Conservation (phyloP, 129 eudicot species). For the Chrysanthemum lavandulifolium region DNA sequence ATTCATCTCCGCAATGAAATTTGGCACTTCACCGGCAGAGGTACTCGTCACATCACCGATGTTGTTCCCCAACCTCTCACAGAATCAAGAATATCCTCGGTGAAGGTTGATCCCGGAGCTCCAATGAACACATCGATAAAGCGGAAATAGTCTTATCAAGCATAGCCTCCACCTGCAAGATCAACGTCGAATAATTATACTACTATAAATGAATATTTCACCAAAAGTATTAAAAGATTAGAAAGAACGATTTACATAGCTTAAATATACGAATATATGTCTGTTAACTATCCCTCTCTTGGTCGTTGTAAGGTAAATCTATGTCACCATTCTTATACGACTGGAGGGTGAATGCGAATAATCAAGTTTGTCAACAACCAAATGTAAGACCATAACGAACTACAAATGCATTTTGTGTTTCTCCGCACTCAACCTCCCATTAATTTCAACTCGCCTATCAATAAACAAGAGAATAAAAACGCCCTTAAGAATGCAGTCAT, state of each 20-base stretch:
- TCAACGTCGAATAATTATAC: conserved; percentile 1
- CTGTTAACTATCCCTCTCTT: no score
- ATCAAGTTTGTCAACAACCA: background rate
- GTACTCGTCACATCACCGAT: conserved; percentile 78
- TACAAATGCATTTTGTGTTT: background rate
- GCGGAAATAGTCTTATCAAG: conserved; percentile 93
- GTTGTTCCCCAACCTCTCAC: conserved; percentile 90
- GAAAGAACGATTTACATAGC: background rate
- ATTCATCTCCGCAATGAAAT: conserved; percentile 89
- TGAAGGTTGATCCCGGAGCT: conserved; percentile 35
- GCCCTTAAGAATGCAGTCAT: background rate
- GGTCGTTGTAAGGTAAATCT: no score
- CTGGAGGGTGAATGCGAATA: no score
- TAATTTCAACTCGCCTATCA: background rate
- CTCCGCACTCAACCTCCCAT: background rate
- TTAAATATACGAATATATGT: background rate
- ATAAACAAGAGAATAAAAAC: background rate
- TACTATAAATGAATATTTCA: conserved; percentile 6
- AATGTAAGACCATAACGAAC: background rate
- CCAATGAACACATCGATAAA: conserved; percentile 83
- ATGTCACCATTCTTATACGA: no score
- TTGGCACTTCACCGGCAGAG: conserved; percentile 79
- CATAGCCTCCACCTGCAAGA: conserved; percentile 94
- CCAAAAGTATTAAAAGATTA: background rate
- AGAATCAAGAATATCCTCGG: conserved; percentile 72